Base-by-base conservation (phyloP, 2,329 filamentous ascomycete genomes). In the Cladosporium halotolerans region DNA sequence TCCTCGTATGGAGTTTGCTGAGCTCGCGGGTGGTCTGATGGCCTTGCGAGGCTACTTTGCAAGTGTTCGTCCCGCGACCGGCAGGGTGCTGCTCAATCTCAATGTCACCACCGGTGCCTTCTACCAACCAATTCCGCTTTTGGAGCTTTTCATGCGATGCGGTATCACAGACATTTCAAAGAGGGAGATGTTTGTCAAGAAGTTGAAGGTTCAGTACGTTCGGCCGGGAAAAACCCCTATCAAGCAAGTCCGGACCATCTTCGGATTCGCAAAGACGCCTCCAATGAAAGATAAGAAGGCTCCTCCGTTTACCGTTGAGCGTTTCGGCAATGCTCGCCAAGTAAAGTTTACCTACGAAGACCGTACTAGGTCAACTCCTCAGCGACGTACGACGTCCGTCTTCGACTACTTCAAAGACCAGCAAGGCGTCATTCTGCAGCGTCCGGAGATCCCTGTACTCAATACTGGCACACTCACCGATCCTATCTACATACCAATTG, bases 401-500 rank as follows among this genome's bases (percentile, higher is more conserved):
- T 72, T 69, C 32, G 68, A 79, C 14, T 76, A 79, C 68, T 80
- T 81, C 63, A 57, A 62, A 52, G 54, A 68, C 54, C 57, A 74
- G 59, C 68, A 58, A 63, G 76, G 70, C 44, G 63, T 76, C 11
- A 65, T 66, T 0, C 41, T 69, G 16, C 62, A 73, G 1, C 67
- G 78, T 4, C 84, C 86, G 0, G 74, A 89, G 1, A 18, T 55
- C 7, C 66, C 68, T 7, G 64, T 68, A 1, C 67, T 91, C 57
- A 89, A 91, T 62, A 74, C 85, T 9, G 86, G 86, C 2, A 80
- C 69, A 9, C 62, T 63, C 0, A 68, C 73, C 0, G 79, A 77
- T 9, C 84, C 86, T 0, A 75, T 74, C 0, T 89, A 86, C 60
- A 69, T 88, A 36, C 86, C 87, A 0, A 79, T 81, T 0, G 85